A percentile compares a stretch with the other conserved stretches of the same genome.
phyloP scores from a whole-genome alignment of 1,284 basidiomycete species.

The Erythrobasidium hasegawianum region DNA sequence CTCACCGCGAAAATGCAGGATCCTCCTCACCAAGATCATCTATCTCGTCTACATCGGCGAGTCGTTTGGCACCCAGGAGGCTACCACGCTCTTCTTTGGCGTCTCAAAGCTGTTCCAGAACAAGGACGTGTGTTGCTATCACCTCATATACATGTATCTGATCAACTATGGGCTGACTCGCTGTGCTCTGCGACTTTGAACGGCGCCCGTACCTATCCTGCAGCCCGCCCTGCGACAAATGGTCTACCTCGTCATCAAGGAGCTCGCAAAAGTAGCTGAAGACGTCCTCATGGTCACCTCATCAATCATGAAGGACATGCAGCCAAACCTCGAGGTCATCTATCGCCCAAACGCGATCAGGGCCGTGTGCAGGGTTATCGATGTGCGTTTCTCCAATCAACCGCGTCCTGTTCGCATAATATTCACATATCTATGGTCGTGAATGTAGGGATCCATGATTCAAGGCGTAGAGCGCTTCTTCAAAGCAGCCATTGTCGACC shows the following conservation, averaged over 20 bases:
- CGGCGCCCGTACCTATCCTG: not conserved
- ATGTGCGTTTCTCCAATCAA: slow-evolving; percentile 60
- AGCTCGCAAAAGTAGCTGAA: slow-evolving; percentile 90
- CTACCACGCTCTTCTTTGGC: slow-evolving; percentile 96
- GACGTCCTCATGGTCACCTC: slow-evolving; percentile 99
- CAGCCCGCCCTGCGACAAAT: slow-evolving; percentile 94
- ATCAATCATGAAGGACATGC: slow-evolving; percentile 99
- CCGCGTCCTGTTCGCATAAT: not conserved
- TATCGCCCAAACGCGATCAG: slow-evolving; percentile 98
- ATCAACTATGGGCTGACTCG: not conserved
- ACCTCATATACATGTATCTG: not conserved
- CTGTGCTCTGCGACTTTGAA: not conserved
- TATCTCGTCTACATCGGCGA: slow-evolving; percentile 96
- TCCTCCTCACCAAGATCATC: slow-evolving; percentile 87
- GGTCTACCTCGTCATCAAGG: slow-evolving; percentile 98
- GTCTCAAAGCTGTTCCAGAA: slow-evolving; percentile 99
- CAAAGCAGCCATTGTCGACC: slow-evolving; percentile 98
- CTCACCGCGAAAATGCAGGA: slow-evolving; percentile 78
- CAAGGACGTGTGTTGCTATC: slow-evolving; percentile 76
- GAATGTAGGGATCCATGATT: slow-evolving; percentile 79
- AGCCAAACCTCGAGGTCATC: slow-evolving; percentile 96
- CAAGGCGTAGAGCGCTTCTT: slow-evolving; percentile 99
- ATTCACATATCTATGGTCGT: not conserved
- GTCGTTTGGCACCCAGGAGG: slow-evolving; percentile 91
- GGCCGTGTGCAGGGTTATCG: slow-evolving; percentile 92